These are phyloP conservation scores for Trichosporon coremiiforme DNA, from an alignment of 1,284 basidiomycete genomes.

Conservation along the genomic window DNA sequence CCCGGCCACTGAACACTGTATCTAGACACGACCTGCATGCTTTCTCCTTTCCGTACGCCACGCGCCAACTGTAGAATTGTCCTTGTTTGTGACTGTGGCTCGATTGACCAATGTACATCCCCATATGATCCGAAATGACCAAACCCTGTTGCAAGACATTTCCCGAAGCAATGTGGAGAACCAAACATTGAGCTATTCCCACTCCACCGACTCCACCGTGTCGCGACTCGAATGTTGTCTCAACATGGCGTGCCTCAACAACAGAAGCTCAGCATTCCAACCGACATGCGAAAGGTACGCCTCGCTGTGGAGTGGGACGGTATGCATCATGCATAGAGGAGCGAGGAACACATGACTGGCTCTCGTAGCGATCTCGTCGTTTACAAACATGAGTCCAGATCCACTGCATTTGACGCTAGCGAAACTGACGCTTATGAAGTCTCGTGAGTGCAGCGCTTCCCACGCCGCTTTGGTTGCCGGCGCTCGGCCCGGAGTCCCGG, in stretches of 20 bases:
- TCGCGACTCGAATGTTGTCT: background rate
- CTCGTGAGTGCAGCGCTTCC: background rate
- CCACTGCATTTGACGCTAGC: too few species aligned
- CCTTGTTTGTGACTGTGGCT: background rate
- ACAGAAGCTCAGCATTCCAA: background rate
- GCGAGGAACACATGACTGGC: background rate
- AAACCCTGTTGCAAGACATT: background rate
- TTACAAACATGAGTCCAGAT: too few species aligned
- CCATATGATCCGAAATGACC: background rate
- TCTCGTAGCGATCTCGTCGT: background rate
- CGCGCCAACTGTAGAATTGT: background rate
- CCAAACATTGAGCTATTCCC: background rate
- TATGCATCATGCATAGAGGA: background rate
- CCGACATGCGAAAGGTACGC: background rate
- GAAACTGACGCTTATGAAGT: too few species aligned
- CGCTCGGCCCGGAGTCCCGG: too few species aligned
- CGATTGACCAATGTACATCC: background rate
- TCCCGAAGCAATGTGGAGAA: background rate
- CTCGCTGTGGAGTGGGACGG: background rate
- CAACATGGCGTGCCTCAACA: background rate
- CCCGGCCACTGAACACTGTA: background rate
- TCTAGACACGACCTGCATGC: slow-evolving; percentile 8
- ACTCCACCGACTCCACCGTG: background rate
- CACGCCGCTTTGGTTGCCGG: background rate
- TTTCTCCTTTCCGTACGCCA: background rate